phyloP scores from a whole-genome alignment of 2,329 filamentous ascomycete species.

The Cladosporium sp. region DNA sequence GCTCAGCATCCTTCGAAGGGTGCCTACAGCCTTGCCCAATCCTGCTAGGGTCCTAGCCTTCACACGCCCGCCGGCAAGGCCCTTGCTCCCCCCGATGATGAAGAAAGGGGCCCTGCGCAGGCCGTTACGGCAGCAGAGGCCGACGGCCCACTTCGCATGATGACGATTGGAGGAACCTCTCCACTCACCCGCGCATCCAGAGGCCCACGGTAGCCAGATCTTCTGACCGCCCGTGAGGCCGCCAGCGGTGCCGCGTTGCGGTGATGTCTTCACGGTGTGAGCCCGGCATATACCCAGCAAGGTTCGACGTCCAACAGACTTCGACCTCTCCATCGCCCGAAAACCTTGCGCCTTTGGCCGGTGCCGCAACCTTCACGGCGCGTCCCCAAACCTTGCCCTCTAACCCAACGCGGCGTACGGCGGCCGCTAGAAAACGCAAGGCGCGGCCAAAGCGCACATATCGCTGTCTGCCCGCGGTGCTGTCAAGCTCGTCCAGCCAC shows the following conservation, averaged over 20 bases:
- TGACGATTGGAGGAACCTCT: conserved; percentile 1
- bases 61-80: neutral
- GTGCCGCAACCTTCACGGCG: conserved; percentile 9
- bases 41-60: conserved; percentile 4
- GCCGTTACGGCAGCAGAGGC: conserved; percentile 9
- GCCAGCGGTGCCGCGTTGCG: too few relatives aligned
- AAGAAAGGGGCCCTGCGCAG: conserved; percentile 11
- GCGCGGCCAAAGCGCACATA: conserved; percentile 7
- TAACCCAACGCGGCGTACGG: conserved; percentile 8
- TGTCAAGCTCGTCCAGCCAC: neutral
- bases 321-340: too few relatives aligned
- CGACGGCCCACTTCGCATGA: conserved; percentile 4
- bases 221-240: conserved; percentile 7
- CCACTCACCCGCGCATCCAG: conserved; percentile 2
- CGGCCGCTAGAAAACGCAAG: conserved; percentile 9
- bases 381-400: conserved; percentile 8
- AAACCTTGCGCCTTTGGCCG: too few relatives aligned
- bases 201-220: neutral
- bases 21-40: conserved; percentile 4
- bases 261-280: neutral
- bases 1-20: conserved; percentile 1
- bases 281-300: conserved; percentile 9
- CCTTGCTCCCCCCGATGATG: neutral
- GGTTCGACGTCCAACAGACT: neutral
- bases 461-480: conserved; percentile 1